Evolutionary conservation across 2,329 filamentous ascomycete genomes (phyloP).

Genomic region (Penicillium hesseltinei): DNA sequence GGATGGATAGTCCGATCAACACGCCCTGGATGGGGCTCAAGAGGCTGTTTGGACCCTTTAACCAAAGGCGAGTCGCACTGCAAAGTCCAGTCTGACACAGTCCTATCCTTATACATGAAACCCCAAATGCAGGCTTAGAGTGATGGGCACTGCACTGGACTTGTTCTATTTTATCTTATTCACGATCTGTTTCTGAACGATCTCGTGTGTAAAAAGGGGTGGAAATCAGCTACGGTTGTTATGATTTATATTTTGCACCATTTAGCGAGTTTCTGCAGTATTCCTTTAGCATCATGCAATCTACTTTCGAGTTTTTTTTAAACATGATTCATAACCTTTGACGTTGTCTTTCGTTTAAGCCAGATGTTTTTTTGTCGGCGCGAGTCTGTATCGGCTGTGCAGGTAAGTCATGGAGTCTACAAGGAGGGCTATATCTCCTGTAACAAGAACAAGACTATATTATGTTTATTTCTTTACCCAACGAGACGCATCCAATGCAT

Average conservation of each 20-base stretch:
- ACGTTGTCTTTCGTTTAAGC: background rate
- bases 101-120: background rate
- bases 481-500: background rate
- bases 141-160: background rate
- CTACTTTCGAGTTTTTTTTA: background rate
- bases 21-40: constrained; percentile 64
- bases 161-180: background rate
- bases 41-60: constrained; percentile 42
- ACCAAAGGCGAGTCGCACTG: constrained; percentile 7
- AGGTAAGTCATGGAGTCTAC: background rate
- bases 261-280: background rate
- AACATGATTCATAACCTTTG: background rate
- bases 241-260: background rate
- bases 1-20: constrained; percentile 65
- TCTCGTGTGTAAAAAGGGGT: background rate
- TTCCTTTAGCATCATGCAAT: background rate
- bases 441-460: background rate
- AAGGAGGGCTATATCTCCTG: background rate
- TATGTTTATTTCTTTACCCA: background rate
- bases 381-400: too few species aligned
- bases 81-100: constrained; percentile 19
- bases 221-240: background rate
- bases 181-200: background rate
- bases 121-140: background rate
- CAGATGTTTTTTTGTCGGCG: background rate